Base-by-base conservation (phyloP, 2,329 filamentous ascomycete species). In the Aspergillus sp. region DNA sequence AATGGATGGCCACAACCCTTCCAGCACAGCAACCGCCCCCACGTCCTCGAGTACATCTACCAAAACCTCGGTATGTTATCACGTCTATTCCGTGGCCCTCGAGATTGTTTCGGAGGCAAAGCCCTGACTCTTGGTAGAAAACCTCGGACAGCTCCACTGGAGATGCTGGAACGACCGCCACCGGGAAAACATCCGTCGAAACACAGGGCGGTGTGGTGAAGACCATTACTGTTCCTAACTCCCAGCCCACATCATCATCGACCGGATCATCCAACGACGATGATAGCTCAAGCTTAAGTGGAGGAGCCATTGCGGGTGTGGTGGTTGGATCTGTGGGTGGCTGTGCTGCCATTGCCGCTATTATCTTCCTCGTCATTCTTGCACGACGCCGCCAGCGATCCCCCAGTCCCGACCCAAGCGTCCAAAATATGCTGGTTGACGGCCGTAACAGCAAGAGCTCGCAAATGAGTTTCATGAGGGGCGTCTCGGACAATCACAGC, bases 241-340 rank as follows among this genome's bases (percentile, higher is more conserved):
- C 53, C 16, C 35, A 49, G 46, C 26, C 59, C 52, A 57, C 59
- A 17, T 53, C 63, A 10, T 52, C 55, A 40, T 49, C 59, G 10
- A 52, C 60, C 7, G 50, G 22, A 26, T 2, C 38, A 6, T 19
- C 40, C 3, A 6, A 26, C 5, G 16, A 47, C 8, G 44, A 55
- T 11, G 44, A 51, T 33, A 49, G 52, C 16, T 67, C 65, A 17
- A 60, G 64, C 11, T 51, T 76, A 33, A 72, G 68, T 33, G 68
- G 67, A 16, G 75, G 75, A 30, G 67, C 69, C 10, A 73, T 77
- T 52, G 74, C 73, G 5, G 75, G 75, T 24, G 70, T 76, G 46
- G 72, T 75, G 3, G 64, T 77, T 24, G 75, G 74, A 51, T 62
- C 71, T 11, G 55, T 75, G 17, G 65, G 70, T 44, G 74, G 68